phyloP scores from a whole-genome alignment of 1,284 basidiomycete species.

The Marasmius fiardii region DNA sequence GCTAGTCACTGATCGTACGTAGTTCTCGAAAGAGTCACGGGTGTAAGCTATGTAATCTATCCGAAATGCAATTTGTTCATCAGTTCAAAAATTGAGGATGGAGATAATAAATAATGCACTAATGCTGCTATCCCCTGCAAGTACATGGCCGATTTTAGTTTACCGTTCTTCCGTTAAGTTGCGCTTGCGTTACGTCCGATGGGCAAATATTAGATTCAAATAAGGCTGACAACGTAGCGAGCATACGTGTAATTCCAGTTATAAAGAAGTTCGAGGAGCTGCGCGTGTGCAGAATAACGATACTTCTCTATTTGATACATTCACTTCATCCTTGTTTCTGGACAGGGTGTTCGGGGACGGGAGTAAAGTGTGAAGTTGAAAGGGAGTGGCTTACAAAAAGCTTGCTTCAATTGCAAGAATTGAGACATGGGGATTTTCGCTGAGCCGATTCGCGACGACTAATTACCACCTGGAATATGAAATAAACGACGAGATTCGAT shows the following conservation, averaged over 20 bases:
- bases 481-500: neutral
- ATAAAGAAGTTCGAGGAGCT: neutral
- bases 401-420: constrained; percentile 39
- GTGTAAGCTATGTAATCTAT: neutral
- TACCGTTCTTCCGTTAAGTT: neutral
- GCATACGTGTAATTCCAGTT: constrained; percentile 14
- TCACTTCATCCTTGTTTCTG: constrained; percentile 4
- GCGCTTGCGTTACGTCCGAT: constrained; percentile 5
- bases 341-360: too few species aligned
- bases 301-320: neutral
- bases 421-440: constrained; percentile 34
- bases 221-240: neutral
- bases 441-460: constrained; percentile 38
- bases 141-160: neutral
- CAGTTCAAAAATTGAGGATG: neutral
- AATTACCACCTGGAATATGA: neutral
- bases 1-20: neutral
- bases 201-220: neutral
- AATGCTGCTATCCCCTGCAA: constrained; percentile 10
- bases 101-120: neutral
- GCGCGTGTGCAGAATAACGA: constrained; percentile 6
- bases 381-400: neutral
- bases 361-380: too few species aligned
- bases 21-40: neutral
- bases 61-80: neutral